phyloP scores from a whole-genome alignment of 345 rosid species.

The Pugionium dolabratum region DNA sequence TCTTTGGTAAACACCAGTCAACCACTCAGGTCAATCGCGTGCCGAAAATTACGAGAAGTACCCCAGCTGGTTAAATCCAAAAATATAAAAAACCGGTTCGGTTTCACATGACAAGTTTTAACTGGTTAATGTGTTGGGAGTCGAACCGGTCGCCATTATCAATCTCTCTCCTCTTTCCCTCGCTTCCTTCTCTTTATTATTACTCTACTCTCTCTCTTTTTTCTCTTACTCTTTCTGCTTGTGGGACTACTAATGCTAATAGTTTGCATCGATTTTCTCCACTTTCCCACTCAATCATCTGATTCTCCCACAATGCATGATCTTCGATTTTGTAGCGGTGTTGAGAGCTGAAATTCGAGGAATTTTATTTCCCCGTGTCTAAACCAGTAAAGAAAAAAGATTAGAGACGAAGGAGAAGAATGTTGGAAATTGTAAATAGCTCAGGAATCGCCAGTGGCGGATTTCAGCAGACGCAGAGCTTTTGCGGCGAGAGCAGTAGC shows the following conservation, averaged over 20 bases:
- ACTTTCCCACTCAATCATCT: conserved; percentile 32
- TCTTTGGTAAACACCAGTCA: conserved; percentile 44
- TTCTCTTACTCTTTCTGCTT: conserved; percentile 45
- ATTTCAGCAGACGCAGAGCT: conserved; percentile 62
- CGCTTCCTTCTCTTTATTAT: conserved; percentile 2
- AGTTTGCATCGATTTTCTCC: conserved; percentile 24
- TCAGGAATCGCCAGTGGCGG: conserved; percentile 60
- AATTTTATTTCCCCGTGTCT: conserved; percentile 5
- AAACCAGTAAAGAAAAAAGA: background rate
- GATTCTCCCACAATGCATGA: conserved; percentile 59
- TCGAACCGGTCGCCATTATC: conserved; percentile 37
- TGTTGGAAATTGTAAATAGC: conserved; percentile 81
- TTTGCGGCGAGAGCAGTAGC: conserved; percentile 70
- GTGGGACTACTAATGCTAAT: conserved; percentile 42
- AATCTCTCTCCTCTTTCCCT: conserved; percentile 54
- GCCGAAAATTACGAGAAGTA: conserved; percentile 29
- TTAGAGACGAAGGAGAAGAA: conserved; percentile 29
- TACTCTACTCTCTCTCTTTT: background rate
- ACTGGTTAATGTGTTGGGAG: conserved; percentile 42
- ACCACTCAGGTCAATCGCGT: conserved; percentile 53
- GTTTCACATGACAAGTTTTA: conserved; percentile 47
- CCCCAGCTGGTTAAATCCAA: conserved; percentile 28
- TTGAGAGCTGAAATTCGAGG: conserved; percentile 31
- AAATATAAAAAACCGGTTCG: conserved; percentile 32
- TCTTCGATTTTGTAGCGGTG: conserved; percentile 45